These are phyloP conservation scores for Aegilops tauschii DNA, from an alignment of 176 grass and related monocot species.

Conservation along the genomic window DNA sequence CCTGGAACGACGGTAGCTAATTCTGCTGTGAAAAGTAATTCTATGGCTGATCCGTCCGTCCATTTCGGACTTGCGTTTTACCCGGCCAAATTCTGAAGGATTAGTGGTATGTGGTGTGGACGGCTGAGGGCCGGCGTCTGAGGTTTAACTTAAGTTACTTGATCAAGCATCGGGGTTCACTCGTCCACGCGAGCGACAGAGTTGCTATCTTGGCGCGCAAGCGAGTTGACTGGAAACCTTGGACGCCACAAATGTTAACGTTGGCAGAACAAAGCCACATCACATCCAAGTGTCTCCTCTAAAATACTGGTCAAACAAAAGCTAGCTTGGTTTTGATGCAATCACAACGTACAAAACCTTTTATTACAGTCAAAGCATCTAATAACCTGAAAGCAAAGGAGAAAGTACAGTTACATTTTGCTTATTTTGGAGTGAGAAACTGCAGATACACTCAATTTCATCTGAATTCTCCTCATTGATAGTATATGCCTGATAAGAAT, in stretches of 20 bases:
- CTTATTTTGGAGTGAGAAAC: too few relatives aligned
- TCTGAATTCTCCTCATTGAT: not conserved
- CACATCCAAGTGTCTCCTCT: not conserved
- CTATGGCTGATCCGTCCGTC: not conserved
- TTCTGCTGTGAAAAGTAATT: too few relatives aligned
- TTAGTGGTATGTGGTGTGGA: not conserved
- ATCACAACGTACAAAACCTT: not conserved
- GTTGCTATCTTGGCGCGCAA: constrained; percentile 15
- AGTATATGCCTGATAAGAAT: not conserved
- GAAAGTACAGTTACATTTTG: too few relatives aligned
- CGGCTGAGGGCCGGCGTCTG: not conserved
- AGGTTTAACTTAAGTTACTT: not conserved
- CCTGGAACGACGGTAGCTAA: not conserved
- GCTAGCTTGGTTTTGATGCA: not conserved
- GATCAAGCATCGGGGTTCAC: not conserved
- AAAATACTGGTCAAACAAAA: constrained; percentile 23
- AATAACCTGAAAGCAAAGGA: not conserved
- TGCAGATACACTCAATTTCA: not conserved
- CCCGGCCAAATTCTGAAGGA: not conserved
- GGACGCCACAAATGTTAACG: constrained; percentile 17
- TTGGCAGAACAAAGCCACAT: constrained; percentile 25
- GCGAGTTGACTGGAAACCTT: constrained; percentile 18
- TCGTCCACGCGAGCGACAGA: constrained; percentile 6
- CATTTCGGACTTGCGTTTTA: not conserved
- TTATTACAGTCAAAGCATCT: not conserved